Percentiles rank a stretch among this genome's conserved stretches.
Conservation (phyloP, 306 rosid species). For the Hippophae tibetana region DNA sequence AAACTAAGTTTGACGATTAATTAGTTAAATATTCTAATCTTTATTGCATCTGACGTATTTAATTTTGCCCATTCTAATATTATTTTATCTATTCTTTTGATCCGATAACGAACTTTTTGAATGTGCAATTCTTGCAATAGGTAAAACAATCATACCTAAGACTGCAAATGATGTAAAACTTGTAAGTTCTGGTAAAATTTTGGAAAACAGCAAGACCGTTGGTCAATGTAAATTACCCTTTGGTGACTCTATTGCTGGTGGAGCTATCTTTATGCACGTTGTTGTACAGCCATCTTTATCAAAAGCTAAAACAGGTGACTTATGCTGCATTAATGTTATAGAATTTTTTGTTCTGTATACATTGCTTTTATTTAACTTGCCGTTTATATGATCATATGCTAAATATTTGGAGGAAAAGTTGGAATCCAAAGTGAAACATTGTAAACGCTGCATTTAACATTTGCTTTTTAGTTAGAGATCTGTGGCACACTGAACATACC, state of each 20-base stretch:
- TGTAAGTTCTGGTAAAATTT: conserved; percentile 80
- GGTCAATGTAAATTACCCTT: conserved; percentile 88
- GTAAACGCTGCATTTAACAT: too few species aligned
- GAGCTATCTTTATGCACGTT: conserved; percentile 67
- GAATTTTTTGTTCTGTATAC: neutral
- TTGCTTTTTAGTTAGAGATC: too few species aligned
- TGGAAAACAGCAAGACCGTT: conserved; percentile 95
- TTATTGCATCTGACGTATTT: neutral
- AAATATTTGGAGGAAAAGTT: too few species aligned
- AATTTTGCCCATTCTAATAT: neutral
- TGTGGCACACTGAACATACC: neutral
- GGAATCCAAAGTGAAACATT: too few species aligned
- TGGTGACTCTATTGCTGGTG: conserved; percentile 53
- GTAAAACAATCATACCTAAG: conserved; percentile 75
- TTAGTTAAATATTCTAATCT: neutral
- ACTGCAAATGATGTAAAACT: conserved; percentile 89
- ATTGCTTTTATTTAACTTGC: neutral
- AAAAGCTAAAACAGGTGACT: conserved; percentile 73
- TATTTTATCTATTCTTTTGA: neutral
- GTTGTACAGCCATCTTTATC: conserved; percentile 81
- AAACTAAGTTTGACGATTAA: too few species aligned
- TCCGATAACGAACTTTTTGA: conserved; percentile 12
- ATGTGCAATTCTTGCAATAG: conserved; percentile 22
- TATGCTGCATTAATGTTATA: neutral
- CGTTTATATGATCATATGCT: too few species aligned